phyloP scores from a whole-genome alignment of 768 basidiomycete species.

The Fistulinella prunicolor region DNA sequence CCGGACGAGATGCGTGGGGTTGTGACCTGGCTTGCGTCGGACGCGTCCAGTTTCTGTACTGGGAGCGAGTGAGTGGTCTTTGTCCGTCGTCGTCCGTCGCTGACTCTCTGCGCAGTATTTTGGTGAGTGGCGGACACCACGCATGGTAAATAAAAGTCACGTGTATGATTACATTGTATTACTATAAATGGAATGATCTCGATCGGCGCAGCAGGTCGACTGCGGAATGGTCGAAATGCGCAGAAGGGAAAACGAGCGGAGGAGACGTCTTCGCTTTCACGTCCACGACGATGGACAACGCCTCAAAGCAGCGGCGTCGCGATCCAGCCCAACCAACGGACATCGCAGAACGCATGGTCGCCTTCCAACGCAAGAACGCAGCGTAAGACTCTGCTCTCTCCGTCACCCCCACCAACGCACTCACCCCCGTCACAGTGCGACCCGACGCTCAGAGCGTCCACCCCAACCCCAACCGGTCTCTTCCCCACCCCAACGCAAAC shows the following conservation, averaged over 20 bases:
- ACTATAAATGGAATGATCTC: conserved; percentile 26
- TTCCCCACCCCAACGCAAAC: conserved; percentile 31
- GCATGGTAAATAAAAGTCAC: conserved; percentile 28
- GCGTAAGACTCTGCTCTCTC: conserved; percentile 38
- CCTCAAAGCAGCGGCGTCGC: conserved; percentile 32
- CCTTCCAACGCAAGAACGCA: conserved; percentile 63
- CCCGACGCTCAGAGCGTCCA: conserved; percentile 45
- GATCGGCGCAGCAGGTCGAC: conserved; percentile 35
- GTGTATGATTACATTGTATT: conserved; percentile 15
- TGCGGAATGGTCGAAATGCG: conserved; percentile 31
- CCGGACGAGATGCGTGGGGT: conserved; percentile 75
- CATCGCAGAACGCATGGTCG: conserved; percentile 62
- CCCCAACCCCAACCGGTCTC: conserved; percentile 25
- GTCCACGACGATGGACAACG: background rate
- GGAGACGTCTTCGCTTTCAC: background rate
- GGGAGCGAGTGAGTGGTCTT: conserved; percentile 68
- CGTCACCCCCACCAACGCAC: background rate
- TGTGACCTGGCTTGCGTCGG: conserved; percentile 66
- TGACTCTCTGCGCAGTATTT: conserved; percentile 24
- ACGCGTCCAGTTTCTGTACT: conserved; percentile 76
- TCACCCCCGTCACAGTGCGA: conserved; percentile 36
- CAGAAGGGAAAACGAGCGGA: background rate
- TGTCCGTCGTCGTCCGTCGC: background rate
- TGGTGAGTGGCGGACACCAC: conserved; percentile 33
- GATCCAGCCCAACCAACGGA: conserved; percentile 43